These are phyloP conservation scores for Saccharomycopsis hybrid DNA, from an alignment of 1,139 yeast genomes.

Conservation along the genomic window DNA sequence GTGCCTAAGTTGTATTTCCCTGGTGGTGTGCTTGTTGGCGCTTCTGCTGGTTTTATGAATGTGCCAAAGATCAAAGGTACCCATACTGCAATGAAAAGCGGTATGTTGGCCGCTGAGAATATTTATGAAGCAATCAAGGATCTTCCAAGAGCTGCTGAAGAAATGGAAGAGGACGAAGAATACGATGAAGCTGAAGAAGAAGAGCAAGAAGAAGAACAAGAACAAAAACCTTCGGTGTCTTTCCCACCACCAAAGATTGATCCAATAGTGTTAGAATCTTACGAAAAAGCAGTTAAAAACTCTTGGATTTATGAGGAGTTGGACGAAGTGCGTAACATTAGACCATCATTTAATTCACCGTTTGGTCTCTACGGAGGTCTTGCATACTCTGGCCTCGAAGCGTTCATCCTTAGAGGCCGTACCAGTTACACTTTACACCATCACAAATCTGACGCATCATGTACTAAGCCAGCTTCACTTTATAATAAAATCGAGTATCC, in stretches of 20 bases:
- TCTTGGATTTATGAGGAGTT: constrained; percentile 89
- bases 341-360: constrained; percentile 79
- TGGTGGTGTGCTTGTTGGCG: constrained; percentile 92
- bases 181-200: constrained; percentile 32
- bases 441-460: constrained; percentile 61
- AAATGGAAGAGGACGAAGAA: constrained; percentile 38
- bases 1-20: constrained; percentile 88
- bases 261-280: constrained; percentile 35
- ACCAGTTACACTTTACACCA: constrained; percentile 86
- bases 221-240: constrained; percentile 27
- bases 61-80: constrained; percentile 98
- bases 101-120: constrained; percentile 88
- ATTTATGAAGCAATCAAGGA: constrained; percentile 54
- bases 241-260: constrained; percentile 25
- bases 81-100: constrained; percentile 94
- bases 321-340: constrained; percentile 73
- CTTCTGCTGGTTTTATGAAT: constrained; percentile 92
- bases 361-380: constrained; percentile 76
- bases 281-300: constrained; percentile 55
- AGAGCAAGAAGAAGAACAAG: constrained; percentile 33
- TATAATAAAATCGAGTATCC: constrained; percentile 77
- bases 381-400: constrained; percentile 77
- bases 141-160: constrained; percentile 31
- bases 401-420: constrained; percentile 67
- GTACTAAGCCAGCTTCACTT: constrained; percentile 60